Percentiles rank a stretch among this genome's conserved stretches.
These are phyloP conservation scores for Xylariaceae sp. DNA, from an alignment of 2,329 filamentous ascomycete species.

Conservation along the genomic window DNA sequence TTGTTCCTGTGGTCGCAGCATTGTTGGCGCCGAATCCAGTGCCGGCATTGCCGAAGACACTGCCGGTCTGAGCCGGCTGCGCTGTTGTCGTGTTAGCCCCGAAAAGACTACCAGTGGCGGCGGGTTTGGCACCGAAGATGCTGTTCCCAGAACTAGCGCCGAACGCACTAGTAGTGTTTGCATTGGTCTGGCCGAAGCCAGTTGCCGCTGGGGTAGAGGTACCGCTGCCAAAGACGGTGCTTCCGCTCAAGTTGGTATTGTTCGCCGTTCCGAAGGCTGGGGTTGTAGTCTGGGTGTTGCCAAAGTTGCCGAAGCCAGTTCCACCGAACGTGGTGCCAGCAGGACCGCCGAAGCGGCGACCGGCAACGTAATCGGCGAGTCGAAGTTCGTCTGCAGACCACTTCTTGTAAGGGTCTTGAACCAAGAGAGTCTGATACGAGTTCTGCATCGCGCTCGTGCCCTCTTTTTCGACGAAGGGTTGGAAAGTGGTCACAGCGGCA, in stretches of 20 bases:
- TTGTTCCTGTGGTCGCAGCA: constrained; percentile 37
- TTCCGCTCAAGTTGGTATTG: constrained; percentile 32
- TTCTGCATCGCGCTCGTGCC: constrained; percentile 46
- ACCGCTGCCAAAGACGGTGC: constrained; percentile 37
- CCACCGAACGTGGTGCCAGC: constrained; percentile 80
- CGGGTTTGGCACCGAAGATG: constrained; percentile 38
- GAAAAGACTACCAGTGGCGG: constrained; percentile 33
- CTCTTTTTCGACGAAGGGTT: constrained; percentile 69
- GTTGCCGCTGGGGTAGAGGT: constrained; percentile 13
- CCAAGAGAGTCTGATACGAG: constrained; percentile 73
- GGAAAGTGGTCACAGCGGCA: constrained; percentile 58
- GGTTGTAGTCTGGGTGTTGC: constrained; percentile 31
- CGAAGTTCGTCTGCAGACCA: constrained; percentile 84
- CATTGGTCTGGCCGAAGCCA: constrained; percentile 26
- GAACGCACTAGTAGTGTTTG: constrained; percentile 21
- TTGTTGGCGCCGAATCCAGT: constrained; percentile 41
- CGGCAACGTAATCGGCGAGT: constrained; percentile 82
- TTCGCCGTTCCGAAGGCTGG: constrained; percentile 28
- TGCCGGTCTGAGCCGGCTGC: constrained; percentile 17
- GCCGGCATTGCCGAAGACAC: constrained; percentile 35
- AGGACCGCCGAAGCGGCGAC: constrained; percentile 74
- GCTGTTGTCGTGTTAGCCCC: constrained; percentile 30
- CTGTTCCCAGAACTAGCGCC: constrained; percentile 28
- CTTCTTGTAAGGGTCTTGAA: constrained; percentile 76
- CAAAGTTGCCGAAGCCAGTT: constrained; percentile 46